Base-by-base conservation (phyloP, 495 filamentous ascomycete species). In the Daldinia caldariorum region DNA sequence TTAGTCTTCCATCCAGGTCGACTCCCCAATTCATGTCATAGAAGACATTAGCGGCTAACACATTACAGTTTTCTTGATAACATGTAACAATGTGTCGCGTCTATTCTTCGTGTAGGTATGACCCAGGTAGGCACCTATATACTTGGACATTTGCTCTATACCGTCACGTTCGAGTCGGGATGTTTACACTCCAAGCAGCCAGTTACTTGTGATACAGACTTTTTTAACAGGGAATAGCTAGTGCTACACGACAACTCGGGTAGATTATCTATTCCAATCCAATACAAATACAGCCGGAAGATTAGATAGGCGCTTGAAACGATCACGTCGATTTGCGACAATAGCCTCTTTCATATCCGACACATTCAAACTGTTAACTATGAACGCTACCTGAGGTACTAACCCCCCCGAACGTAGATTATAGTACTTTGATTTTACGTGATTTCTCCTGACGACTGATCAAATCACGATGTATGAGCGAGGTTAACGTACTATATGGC, bases 131-230 rank as follows among this genome's bases (percentile, higher is more conserved):
- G 29, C 29, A 63, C 38, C 18, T 61, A 69, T 26, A 1, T 35
- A 7, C 34, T 35, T 1, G 43, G 66, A 58, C 53, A 35, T 7
- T 60, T 38, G 10, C 35, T 58, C 47, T 54, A 37, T 60, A 35
- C 38, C 32, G 22, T 34, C 13, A 18, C 20, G 53, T 65, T 58
- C 12, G 41, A 58, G 20, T 38, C 7, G 13, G 26, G 38, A 63
- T 64, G 32, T 64, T 64, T 49, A 64, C 62, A 39, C 50, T 64
- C 18, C 56, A 49, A 39, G 32, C 32, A 64, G 49, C 20, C 16
- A 31, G 12, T 53, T 50, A 50, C 10, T 32, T 32, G 26, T 53
- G 32, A 53, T 32, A 53, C 16, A 22, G 20, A 12, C 43, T 4
- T 22, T 29, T 53, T 5, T 18, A 43, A 26, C 22, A 29, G 29